Base-by-base conservation (phyloP, 208 protist species). In the Acanthamoeba triangularis region DNA sequence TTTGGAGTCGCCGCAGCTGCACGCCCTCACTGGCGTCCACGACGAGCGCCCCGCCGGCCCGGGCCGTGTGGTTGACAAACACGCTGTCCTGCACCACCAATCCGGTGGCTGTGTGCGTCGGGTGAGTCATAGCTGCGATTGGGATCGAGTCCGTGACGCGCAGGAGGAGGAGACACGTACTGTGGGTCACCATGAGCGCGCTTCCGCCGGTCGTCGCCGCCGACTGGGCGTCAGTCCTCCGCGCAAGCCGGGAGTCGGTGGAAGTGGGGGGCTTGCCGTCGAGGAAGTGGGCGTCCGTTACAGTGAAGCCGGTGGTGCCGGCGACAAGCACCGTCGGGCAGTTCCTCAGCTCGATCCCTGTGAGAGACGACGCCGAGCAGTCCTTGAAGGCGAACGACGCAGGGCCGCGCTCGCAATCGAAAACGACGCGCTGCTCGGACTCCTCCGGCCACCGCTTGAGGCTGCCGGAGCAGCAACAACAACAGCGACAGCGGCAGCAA, bases 361-460 rank as follows among this genome's bases (percentile, higher is more conserved):
- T 52, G 5, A 87, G 78, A n/a, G 78, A 59, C 25, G 78, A 87
- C 35, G 78, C 78, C 8, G 78, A 59, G 78, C 78, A 87, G 37
- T 59, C 78, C 47, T 87, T 87, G 78, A 87, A 87, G 47, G 47
- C 44, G 78, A 87, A 87, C 44, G 78, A 59, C 10, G 78, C 78
- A 3, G 18, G 44, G 47, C 78, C 47, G 78, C 61, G 78, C 78
- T 87, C 78, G 47, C 78, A 87, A 87, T 87, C 78, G 30, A 87
- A 87, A 20, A 87, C 78, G 23, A 87, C 78, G 13, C 25, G 37
- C 35, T 87, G 44, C 13, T 56, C 69, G 4, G 13, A 6, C 25
- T 87, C 47, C 35, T 87, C 78, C 16, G 78, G 78, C 78, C 78
- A 87, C n/a, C 78, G 78, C 78, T 61, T 87, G n/a, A 87, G 78